phyloP scores from a whole-genome alignment of 2,329 filamentous ascomycete species.

The Grosmannia huntii region DNA sequence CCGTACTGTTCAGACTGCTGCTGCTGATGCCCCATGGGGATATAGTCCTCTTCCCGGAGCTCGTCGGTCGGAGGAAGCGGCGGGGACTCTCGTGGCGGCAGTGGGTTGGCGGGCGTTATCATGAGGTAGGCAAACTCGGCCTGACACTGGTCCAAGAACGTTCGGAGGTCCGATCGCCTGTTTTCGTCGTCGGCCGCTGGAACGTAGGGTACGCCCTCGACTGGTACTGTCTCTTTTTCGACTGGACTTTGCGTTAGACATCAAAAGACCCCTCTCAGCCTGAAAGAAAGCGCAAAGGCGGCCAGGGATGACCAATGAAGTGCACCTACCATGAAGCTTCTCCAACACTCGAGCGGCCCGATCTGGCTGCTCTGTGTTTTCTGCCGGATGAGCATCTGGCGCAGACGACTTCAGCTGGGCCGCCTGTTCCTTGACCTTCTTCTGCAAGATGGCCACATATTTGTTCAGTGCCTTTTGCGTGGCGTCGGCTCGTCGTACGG shows the following conservation, averaged over 20 bases:
- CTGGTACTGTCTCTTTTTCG: conserved; percentile 26
- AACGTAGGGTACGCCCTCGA: conserved; percentile 33
- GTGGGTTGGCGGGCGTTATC: conserved; percentile 53
- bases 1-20: conserved; percentile 34
- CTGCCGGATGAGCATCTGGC: conserved; percentile 25
- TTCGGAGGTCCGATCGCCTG: conserved; percentile 40
- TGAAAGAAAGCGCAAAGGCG: neutral
- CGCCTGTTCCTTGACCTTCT: conserved; percentile 73
- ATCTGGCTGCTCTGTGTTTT: conserved; percentile 34
- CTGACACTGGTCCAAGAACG: conserved; percentile 51
- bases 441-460: conserved; percentile 81
- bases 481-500: conserved; percentile 72
- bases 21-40: conserved; percentile 32
- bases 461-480: conserved; percentile 81
- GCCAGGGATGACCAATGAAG: neutral
- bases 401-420: conserved; percentile 48
- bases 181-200: conserved; percentile 35
- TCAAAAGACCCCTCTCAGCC: neutral
- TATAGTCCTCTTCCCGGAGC: conserved; percentile 41
- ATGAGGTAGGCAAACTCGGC: conserved; percentile 56
- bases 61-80: conserved; percentile 47
- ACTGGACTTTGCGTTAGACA: conserved; percentile 17
- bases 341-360: conserved; percentile 17
- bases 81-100: conserved; percentile 47
- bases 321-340: conserved; percentile 4